Conservation (phyloP, 768 basidiomycete species). For the Amanita exitialis region DNA sequence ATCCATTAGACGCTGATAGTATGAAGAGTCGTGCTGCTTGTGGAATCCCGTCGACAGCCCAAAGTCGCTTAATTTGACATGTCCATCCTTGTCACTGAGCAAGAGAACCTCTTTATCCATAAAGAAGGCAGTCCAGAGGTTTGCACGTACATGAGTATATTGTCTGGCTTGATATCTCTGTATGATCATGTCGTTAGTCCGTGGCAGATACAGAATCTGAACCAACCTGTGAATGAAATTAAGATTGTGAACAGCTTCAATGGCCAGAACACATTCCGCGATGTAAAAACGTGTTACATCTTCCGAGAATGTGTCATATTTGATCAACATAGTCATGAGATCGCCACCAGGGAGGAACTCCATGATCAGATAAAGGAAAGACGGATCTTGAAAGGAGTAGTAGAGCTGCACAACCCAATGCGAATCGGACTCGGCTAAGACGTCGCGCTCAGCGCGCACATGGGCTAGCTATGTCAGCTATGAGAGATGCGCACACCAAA, state of each 20-base stretch:
- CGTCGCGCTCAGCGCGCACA: slow-evolving; percentile 95
- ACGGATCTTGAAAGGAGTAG: slow-evolving; percentile 96
- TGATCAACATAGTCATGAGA: slow-evolving; percentile 99
- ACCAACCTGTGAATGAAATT: slow-evolving; percentile 94
- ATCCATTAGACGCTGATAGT: slow-evolving; percentile 86
- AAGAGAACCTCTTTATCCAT: neutral
- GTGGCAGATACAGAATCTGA: neutral
- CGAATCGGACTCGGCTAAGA: slow-evolving; percentile 91
- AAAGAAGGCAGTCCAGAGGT: neutral
- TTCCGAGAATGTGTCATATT: slow-evolving; percentile 98
- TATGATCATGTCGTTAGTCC: slow-evolving; percentile 1
- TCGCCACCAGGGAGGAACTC: slow-evolving; percentile 98
- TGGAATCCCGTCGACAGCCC: slow-evolving; percentile 99
- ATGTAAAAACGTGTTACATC: slow-evolving; percentile 98
- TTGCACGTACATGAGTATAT: slow-evolving; percentile 50
- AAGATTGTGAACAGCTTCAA: slow-evolving; percentile 93
- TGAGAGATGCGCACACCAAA: neutral
- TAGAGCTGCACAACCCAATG: slow-evolving; percentile 95
- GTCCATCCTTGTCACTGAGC: slow-evolving; percentile 77
- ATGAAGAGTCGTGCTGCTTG: slow-evolving; percentile 92
- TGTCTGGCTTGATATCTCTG: slow-evolving; percentile 99
- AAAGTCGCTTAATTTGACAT: slow-evolving; percentile 97
- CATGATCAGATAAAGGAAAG: slow-evolving; percentile 95
- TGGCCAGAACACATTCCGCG: slow-evolving; percentile 96
- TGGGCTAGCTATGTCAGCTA: slow-evolving; percentile 67